Evolutionary conservation across 495 filamentous ascomycete species (phyloP), one percentile per base, ranked within the genome.

Genomic region (Tuber calosporum): DNA sequence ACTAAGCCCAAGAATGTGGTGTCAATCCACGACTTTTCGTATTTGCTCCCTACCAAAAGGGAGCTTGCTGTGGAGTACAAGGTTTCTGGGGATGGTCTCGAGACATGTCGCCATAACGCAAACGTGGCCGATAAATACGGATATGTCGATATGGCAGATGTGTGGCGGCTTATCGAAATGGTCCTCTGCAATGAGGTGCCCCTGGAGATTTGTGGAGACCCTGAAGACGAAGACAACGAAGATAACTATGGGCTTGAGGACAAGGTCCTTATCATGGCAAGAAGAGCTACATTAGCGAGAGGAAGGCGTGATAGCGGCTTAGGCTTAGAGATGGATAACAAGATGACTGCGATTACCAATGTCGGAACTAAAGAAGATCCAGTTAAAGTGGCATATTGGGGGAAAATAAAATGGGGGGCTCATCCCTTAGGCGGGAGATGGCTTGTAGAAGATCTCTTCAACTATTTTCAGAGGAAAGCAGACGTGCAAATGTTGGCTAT

Each of bases 401-500:
- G 89, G 26, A 84, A 88, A 48, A 88, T 96, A 62, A 92, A 91
- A 85, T 97, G 94, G 94, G 94, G 92, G 26, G 82, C 88, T 68
- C 92, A 94, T 84, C 91, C 93, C 1, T 85, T 97, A 30, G 93
- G 90, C 20, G 84, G 86, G n/a, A 85, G 86, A 53, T 90, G 89
- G 85, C 85, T 97, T 43, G 90, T 97, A 58, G 82, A 84, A 36
- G 84, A 88, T 68, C 83, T 88, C 26, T 93, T 97, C 78, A 86
- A 87, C 20, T 87, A 96, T 81, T 97, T 91, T 75, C 93, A 96
- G 80, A 86, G 84, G 48, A 84, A 89, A 40, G 92, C 89, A 2
- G 93, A 97, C 80, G 84, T 94, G 4, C 94, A 97, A 82, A 97
- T 97, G 94, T 85, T 97, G 26, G 94, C 93, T 43, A 96, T 97